A percentile compares a stretch with the other conserved stretches of the same genome.
phyloP scores from a whole-genome alignment of 2,329 filamentous ascomycete genomes.

The Tolypocladium album region DNA sequence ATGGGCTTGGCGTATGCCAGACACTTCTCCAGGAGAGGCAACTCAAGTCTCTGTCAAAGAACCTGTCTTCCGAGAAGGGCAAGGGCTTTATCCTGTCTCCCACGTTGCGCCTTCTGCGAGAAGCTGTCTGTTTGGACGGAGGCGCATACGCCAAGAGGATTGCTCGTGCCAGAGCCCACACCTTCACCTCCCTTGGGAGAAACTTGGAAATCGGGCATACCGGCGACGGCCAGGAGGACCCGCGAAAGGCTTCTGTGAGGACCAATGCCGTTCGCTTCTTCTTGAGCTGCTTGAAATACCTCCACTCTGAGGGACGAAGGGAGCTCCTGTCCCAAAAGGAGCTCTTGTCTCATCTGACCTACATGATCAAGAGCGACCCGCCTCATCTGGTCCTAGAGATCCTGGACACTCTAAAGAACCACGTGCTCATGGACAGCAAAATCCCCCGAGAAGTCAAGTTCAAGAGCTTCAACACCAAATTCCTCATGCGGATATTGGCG shows the following conservation, averaged over 20 bases:
- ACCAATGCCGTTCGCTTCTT: slow-evolving; percentile 77
- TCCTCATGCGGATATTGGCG: slow-evolving; percentile 59
- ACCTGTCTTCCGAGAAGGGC: slow-evolving; percentile 66
- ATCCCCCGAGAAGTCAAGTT: slow-evolving; percentile 66
- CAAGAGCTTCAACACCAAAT: slow-evolving; percentile 63
- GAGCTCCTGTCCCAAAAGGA: slow-evolving; percentile 75
- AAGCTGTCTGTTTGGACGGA: slow-evolving; percentile 78
- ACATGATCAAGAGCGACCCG: slow-evolving; percentile 67
- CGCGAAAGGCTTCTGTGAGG: slow-evolving; percentile 64
- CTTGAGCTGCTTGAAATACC: slow-evolving; percentile 65
- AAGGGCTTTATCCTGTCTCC: slow-evolving; percentile 88
- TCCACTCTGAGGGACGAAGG: slow-evolving; percentile 65
- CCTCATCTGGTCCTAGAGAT: slow-evolving; percentile 66
- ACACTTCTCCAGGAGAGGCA: slow-evolving; percentile 74
- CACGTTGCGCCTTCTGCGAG: slow-evolving; percentile 72
- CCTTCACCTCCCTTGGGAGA: slow-evolving; percentile 67
- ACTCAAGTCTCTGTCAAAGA: slow-evolving; percentile 67
- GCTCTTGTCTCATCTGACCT: slow-evolving; percentile 71
- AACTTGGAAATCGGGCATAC: slow-evolving; percentile 64
- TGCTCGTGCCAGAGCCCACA: slow-evolving; percentile 67
- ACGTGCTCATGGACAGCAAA: slow-evolving; percentile 64
- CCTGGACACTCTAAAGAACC: slow-evolving; percentile 55
- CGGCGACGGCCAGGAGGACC: slow-evolving; percentile 48
- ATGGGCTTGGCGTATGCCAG: slow-evolving; percentile 69
- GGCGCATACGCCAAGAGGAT: slow-evolving; percentile 68